Base-by-base conservation (phyloP, 495 filamentous ascomycete genomes). In the Usnea hakonensis region DNA sequence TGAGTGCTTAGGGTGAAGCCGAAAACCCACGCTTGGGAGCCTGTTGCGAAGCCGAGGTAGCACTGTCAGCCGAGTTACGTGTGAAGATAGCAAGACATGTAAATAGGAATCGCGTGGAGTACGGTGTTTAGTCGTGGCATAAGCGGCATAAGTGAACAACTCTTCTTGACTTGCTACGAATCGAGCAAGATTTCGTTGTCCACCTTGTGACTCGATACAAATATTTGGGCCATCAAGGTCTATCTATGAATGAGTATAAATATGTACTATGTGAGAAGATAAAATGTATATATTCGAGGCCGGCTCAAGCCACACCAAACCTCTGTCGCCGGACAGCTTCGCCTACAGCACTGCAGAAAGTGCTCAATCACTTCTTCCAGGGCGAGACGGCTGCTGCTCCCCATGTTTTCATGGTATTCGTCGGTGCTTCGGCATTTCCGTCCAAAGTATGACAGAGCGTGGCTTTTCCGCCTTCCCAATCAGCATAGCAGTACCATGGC, bases 11-110 rank as follows among this genome's bases (percentile, higher is more conserved):
- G 76, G 38, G 57, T 69, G 17, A 80, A 76, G 63, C 73, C 79
- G 17, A 83, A 82, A 73, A 64, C 76, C 52, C 68, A 64, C 40
- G 70, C 70, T 52, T 83, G 80, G 80, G 64, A 72, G 19, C 76
- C 80, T 41, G 68, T 71, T 23, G 71, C 74, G 37, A 71, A 66
- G 32, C 66, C 74, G 50, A 76, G 79, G 52, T 62, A 55, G 30
- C 35, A 41, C 17, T 26, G 9, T 33, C 23, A 11, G 23, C n/a
- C 7, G n/a, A 38, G 28, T n/a, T 19, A 0, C 19, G 7, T 26
- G 40, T 37, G 9, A 54, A 43, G 0, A 36, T 16, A 41, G 23
- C 2, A 17, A 57, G 41, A 19, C 14, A 4, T 54, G 56, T 60
- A 59, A 17, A 60, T 53, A 64, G 21, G 33, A 37, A 26, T 8